Evolutionary conservation across 306 rosid genomes (phyloP).

Genomic region (Prunus dulcis): DNA sequence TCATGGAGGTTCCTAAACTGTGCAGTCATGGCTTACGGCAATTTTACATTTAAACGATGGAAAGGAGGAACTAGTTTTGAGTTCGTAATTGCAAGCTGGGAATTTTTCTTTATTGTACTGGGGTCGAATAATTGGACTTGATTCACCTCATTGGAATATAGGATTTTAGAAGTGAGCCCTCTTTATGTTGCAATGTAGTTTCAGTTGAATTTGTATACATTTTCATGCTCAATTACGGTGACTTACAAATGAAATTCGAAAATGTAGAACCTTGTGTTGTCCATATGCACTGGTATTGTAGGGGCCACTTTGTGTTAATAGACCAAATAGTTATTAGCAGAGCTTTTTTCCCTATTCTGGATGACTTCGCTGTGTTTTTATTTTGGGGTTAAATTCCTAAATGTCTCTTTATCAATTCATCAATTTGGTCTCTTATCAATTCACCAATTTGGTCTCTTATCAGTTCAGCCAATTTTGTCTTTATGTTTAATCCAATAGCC

Average conservation of each 20-base stretch:
- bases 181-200: background rate
- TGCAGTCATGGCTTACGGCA: background rate
- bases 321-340: too few relatives aligned
- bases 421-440: too few relatives aligned
- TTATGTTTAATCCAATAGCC: too few relatives aligned
- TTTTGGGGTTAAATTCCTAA: too few relatives aligned
- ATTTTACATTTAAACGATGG: background rate
- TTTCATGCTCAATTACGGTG: background rate
- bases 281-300: too few relatives aligned
- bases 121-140: background rate
- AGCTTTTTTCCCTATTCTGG: too few relatives aligned
- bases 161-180: background rate
- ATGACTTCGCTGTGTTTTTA: too few relatives aligned
- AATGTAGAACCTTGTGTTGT: background rate
- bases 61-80: background rate
- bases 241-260: background rate
- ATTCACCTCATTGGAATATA: background rate
- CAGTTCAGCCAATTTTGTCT: too few relatives aligned
- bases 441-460: too few relatives aligned
- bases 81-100: background rate
- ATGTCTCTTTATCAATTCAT: too few relatives aligned
- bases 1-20: conserved; percentile 60
- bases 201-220: background rate
- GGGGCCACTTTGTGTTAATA: too few relatives aligned
- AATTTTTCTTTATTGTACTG: background rate